Percentiles rank a stretch among this genome's conserved stretches.
phyloP scores from a whole-genome alignment of 2,329 filamentous ascomycete species.

The Lachnellula willkommii region DNA sequence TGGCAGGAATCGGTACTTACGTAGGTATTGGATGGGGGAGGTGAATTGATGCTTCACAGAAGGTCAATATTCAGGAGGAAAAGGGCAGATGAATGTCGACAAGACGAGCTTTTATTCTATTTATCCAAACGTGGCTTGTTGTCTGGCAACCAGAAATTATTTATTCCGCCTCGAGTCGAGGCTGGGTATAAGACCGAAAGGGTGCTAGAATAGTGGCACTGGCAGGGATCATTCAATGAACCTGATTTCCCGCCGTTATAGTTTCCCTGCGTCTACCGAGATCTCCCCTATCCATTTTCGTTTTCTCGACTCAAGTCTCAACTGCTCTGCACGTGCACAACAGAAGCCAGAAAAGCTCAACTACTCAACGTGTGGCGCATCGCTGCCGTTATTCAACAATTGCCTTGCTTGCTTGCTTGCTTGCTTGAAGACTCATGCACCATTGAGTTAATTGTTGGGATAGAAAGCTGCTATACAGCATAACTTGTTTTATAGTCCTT shows the following conservation, averaged over 20 bases:
- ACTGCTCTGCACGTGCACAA: neutral
- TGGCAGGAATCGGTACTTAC: neutral
- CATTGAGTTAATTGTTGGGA: neutral
- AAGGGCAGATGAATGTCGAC: neutral
- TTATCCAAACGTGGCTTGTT: slow-evolving; percentile 1
- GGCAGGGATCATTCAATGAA: slow-evolving; percentile 3
- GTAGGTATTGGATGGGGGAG: neutral
- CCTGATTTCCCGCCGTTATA: neutral
- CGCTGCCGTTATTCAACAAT: neutral
- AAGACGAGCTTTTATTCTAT: slow-evolving; percentile 2
- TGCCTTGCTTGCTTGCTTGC: too few relatives aligned
- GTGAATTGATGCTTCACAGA: neutral
- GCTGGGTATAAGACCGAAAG: neutral
- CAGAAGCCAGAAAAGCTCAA: neutral
- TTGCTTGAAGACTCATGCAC: too few relatives aligned
- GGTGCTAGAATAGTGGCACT: neutral
- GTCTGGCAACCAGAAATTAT: slow-evolving; percentile 16
- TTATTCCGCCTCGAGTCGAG: slow-evolving; percentile 16
- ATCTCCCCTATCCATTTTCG: neutral
- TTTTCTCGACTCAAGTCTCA: neutral
- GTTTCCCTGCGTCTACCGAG: neutral
- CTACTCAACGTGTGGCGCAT: neutral
- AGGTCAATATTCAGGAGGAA: neutral
- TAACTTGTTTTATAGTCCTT: neutral
- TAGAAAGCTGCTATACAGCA: neutral